Evolutionary conservation across 73 alveolate species (phyloP), one percentile per base, ranked within the genome.

Genomic region (Paramecium tetraurelia): DNA sequence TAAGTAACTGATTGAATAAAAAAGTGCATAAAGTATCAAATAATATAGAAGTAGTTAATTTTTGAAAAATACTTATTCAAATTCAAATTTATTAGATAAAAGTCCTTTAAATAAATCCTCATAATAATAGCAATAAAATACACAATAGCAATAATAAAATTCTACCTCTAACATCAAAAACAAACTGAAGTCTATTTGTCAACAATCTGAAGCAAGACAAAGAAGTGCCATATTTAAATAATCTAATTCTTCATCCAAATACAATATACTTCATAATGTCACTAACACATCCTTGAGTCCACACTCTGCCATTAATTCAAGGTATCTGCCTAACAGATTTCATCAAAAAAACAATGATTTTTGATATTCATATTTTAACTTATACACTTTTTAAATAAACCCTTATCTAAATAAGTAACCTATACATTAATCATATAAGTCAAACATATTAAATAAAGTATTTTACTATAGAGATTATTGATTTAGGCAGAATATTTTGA

Each of bases 251-350:
- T 29, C 57, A 29, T 72, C 86, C 31, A 72, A 72, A 72, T 72
- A 72, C 18, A 35, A 72, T 29, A 72, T 72, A 12, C 46, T 72
- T 20, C 57, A 72, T 38, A 72, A 72, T 72, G 86, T 72, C 9
- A 72, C 86, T 16, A 72, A 72, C 7, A 72, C 86, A 12, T 72
- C 86, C 20, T 40, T 72, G 29, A 72, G 86, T 18, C 86, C 86
- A 14, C 84, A 63, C 29, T 63, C 84, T 12, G 27, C 41, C 24
- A 63, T 63, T 9, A 63, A 63, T 63, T 63, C 84, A 27, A 63
- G 84, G 46, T 63, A 63, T 33, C 14, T 63, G 12, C 84, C 84
- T 63, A 63, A 27, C 27, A 63, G 84, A 63, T 63, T 63, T 63
- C 24, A 27, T 24, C 41, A 63, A 63, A 63, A 63, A 63, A 8